Evolutionary conservation across 163 green algal genomes (phyloP).

Genomic region (Coccomyxa subellipsoidea): DNA sequence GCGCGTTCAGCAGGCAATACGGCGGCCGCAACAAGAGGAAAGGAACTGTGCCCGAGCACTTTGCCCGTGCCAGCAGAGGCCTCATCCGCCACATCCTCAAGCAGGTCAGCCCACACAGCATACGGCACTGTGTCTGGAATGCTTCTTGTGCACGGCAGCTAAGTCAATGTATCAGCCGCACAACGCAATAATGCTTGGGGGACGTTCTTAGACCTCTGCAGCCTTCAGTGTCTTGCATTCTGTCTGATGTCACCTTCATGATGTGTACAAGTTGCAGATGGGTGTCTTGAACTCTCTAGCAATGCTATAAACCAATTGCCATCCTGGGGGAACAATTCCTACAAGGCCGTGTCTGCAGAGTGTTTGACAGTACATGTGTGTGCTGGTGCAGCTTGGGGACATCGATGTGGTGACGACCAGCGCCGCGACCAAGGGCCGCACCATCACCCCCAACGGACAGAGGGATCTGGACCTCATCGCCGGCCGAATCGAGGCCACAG

Average conservation of each 20-base stretch:
- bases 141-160: too few relatives aligned
- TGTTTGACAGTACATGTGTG: too few relatives aligned
- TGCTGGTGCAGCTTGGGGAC: conserved; percentile 1
- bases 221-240: too few relatives aligned
- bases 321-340: too few relatives aligned
- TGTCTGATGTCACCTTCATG: too few relatives aligned
- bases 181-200: too few relatives aligned
- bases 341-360: too few relatives aligned
- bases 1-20: conserved; percentile 86
- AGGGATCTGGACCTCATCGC: conserved; percentile 97
- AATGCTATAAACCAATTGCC: too few relatives aligned
- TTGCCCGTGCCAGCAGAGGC: conserved; percentile 56
- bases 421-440: conserved; percentile 67
- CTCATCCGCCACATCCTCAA: conserved; percentile 84
- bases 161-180: too few relatives aligned
- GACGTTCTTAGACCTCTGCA: too few relatives aligned
- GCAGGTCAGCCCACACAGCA: conserved; percentile 33
- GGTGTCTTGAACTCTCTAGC: not conserved
- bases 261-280: not conserved
- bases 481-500: conserved; percentile 54
- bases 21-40: conserved; percentile 73
- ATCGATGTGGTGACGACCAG: conserved; percentile 89
- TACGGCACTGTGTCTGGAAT: too few relatives aligned
- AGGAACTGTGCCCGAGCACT: conserved; percentile 73
- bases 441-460: conserved; percentile 87